Evolutionary conservation across 305 asterid genomes (phyloP).

Genomic region (Euphrasia arctica): DNA sequence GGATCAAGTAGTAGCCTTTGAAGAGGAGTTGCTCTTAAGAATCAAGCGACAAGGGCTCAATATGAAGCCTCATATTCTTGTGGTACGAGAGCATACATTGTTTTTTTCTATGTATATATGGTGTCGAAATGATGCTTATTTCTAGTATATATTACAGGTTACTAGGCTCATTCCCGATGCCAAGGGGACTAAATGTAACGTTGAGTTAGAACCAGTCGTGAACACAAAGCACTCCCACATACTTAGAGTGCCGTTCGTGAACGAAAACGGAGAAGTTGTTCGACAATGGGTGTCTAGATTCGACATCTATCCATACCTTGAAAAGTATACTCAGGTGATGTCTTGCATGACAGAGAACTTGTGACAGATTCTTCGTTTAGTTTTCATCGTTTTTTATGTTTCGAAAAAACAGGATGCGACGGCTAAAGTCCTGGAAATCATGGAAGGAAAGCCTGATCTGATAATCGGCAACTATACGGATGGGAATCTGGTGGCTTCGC

Average conservation of each 20-base stretch:
- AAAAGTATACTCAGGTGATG: constrained; percentile 71
- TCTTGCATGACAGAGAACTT: background rate
- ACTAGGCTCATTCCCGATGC: constrained; percentile 87
- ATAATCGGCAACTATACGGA: constrained; percentile 85
- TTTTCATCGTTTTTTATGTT: background rate
- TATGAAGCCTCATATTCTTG: constrained; percentile 83
- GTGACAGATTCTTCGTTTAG: background rate
- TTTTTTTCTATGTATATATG: background rate
- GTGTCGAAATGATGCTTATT: constrained; percentile 9
- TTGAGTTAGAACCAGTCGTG: constrained; percentile 62
- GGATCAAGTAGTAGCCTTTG: constrained; percentile 93
- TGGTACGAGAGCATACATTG: constrained; percentile 44
- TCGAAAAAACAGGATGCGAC: constrained; percentile 53
- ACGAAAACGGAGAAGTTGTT: constrained; percentile 72
- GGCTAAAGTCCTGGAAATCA: constrained; percentile 55
- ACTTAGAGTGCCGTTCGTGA: constrained; percentile 78
- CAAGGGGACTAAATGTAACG: constrained; percentile 80
- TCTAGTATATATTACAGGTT: constrained; percentile 41
- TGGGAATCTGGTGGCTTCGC: constrained; percentile 92
- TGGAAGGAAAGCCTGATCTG: constrained; percentile 96
- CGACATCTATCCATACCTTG: constrained; percentile 86
- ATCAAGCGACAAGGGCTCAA: constrained; percentile 85
- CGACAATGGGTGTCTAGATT: constrained; percentile 89
- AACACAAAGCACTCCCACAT: constrained; percentile 85
- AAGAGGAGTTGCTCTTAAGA: constrained; percentile 77